These are phyloP conservation scores for Hibiscus trionum DNA, from an alignment of 345 rosid species.

Conservation along the genomic window DNA sequence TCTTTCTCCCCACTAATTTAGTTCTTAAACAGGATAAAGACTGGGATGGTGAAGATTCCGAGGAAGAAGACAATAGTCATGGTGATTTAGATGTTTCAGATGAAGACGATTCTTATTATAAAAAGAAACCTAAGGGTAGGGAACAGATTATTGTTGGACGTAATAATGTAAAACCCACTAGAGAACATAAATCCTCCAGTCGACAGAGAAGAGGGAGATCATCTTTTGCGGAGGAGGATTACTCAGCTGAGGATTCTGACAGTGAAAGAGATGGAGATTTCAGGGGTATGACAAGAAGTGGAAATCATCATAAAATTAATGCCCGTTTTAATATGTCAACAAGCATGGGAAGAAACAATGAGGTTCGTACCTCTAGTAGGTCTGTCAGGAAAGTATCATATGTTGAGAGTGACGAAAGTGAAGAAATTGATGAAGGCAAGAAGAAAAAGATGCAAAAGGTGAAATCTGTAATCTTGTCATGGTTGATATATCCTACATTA, in stretches of 20 bases:
- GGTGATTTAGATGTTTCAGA: conserved; percentile 59
- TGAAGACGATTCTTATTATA: conserved; percentile 60
- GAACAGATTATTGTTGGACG: conserved; percentile 51
- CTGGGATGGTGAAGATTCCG: conserved; percentile 72
- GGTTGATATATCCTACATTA: conserved; percentile 1
- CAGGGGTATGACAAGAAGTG: conserved; percentile 51
- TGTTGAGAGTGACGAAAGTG: conserved; percentile 98
- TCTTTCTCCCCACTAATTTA: neutral
- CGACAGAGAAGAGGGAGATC: conserved; percentile 55
- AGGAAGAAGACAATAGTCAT: conserved; percentile 56
- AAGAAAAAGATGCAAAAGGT: conserved; percentile 78
- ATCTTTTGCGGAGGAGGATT: conserved; percentile 59
- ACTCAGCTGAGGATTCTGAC: conserved; percentile 60
- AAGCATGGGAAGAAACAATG: conserved; percentile 44
- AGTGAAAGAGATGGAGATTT: conserved; percentile 56
- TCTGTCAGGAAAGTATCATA: conserved; percentile 91
- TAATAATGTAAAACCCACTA: conserved; percentile 31
- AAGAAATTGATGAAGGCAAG: conserved; percentile 75
- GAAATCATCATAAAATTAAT: conserved; percentile 49
- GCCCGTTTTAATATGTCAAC: conserved; percentile 34
- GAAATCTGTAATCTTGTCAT: conserved; percentile 12
- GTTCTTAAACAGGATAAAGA: conserved; percentile 45
- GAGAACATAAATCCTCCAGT: conserved; percentile 44
- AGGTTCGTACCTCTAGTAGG: conserved; percentile 86
- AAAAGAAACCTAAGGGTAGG: conserved; percentile 51